Evolutionary conservation across 2,329 filamentous ascomycete genomes (phyloP).

Genomic region (Aspergillaceae sp.): DNA sequence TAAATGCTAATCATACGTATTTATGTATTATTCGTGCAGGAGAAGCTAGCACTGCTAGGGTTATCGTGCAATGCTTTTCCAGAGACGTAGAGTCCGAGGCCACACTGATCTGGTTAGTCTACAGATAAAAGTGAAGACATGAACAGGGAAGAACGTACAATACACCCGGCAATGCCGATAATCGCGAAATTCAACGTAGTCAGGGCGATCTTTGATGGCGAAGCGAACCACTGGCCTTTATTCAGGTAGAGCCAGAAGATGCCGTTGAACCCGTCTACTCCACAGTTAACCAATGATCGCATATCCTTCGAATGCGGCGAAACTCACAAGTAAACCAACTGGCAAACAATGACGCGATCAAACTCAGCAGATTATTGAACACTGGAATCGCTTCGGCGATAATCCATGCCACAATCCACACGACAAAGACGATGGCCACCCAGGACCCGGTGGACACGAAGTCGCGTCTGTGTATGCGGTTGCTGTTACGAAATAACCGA

Average conservation of each 20-base stretch:
- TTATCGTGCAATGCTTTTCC: slow-evolving; percentile 20
- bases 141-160: slow-evolving; percentile 7
- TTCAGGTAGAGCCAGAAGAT: slow-evolving; percentile 24
- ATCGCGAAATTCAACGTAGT: slow-evolving; percentile 11
- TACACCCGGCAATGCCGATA: slow-evolving; percentile 9
- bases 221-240: slow-evolving; percentile 13
- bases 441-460: slow-evolving; percentile 46
- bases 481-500: slow-evolving; percentile 51
- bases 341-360: slow-evolving; percentile 53
- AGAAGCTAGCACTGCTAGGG: slow-evolving; percentile 20
- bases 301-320: not conserved
- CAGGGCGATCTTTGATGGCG: slow-evolving; percentile 14
- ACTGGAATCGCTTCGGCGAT: slow-evolving; percentile 60
- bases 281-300: not conserved
- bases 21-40: slow-evolving; percentile 17
- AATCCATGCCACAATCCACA: slow-evolving; percentile 56
- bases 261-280: slow-evolving; percentile 12
- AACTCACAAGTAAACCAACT: slow-evolving; percentile 53
- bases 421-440: slow-evolving; percentile 44
- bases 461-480: slow-evolving; percentile 42
- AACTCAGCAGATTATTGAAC: slow-evolving; percentile 56
- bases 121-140: not conserved
- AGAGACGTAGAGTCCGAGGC: slow-evolving; percentile 24
- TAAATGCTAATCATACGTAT: not conserved
- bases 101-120: slow-evolving; percentile 15